phyloP scores from a whole-genome alignment of 78 protist species.

The Polysphondylium violaceum region DNA sequence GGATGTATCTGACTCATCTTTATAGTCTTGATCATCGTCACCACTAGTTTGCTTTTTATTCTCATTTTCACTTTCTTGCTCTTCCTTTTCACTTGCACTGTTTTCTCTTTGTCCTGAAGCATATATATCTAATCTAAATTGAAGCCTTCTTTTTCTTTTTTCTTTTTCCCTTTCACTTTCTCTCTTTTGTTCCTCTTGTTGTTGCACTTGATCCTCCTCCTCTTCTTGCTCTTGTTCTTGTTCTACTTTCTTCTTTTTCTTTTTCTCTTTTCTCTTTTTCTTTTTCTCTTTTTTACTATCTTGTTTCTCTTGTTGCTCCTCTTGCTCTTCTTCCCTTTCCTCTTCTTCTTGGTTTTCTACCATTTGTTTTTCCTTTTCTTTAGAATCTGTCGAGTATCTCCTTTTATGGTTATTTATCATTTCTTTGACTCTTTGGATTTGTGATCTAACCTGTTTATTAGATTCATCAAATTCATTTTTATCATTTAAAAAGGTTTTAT shows the following conservation, averaged over 20 bases:
- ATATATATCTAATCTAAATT: no score
- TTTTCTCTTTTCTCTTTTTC: background rate
- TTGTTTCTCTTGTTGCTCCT: background rate
- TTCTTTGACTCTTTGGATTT: no score
- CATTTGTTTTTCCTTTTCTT: background rate
- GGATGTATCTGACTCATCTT: no score
- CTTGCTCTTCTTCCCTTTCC: background rate
- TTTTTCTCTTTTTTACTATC: background rate
- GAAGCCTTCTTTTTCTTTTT: background rate
- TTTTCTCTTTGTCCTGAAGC: no score
- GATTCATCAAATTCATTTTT: no score
- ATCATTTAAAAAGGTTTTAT: no score
- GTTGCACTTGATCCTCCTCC: background rate
- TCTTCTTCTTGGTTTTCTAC: background rate
- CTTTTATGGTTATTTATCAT: no score
- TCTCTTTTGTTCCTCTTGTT: background rate
- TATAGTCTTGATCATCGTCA: background rate
- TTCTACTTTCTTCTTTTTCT: background rate
- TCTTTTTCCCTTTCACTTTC: background rate
- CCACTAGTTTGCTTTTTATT: background rate
- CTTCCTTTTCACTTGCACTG: background rate
- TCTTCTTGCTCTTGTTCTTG: background rate
- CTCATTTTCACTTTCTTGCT: slow-evolving; percentile 1
- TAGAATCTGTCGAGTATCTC: no score
- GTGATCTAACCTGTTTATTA: no score